Conservation (phyloP, 2,329 filamentous ascomycete genomes). For the Penicillium aurantiogriseum region DNA sequence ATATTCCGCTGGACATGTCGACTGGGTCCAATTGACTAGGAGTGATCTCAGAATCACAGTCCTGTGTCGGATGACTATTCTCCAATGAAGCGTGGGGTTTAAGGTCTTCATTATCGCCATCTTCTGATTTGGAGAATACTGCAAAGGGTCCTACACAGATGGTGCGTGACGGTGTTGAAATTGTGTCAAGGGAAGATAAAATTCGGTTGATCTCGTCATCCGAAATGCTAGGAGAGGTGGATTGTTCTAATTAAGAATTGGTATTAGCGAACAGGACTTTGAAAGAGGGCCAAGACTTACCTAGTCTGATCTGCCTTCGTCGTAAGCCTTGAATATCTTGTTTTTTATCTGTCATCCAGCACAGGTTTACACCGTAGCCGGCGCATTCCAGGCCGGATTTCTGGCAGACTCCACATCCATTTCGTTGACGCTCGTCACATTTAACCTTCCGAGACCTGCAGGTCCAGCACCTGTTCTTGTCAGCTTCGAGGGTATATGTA, state of each 20-base stretch:
- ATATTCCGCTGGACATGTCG: neutral
- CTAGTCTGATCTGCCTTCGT: constrained; percentile 4
- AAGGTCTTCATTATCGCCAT: neutral
- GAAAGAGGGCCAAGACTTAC: neutral
- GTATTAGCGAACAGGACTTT: neutral
- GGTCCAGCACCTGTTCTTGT: constrained; percentile 12
- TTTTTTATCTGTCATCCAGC: constrained; percentile 9
- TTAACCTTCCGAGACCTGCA: constrained; percentile 15
- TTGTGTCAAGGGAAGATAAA: constrained; percentile 1
- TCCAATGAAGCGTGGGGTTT: neutral
- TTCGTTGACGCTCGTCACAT: constrained; percentile 13
- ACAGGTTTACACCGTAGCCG: constrained; percentile 11
- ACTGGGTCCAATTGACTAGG: neutral
- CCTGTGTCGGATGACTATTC: neutral
- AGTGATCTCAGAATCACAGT: neutral
- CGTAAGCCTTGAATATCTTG: neutral
- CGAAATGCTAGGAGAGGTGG: neutral
- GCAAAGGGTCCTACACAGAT: constrained; percentile 9
- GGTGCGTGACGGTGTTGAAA: neutral
- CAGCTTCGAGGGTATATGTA: neutral
- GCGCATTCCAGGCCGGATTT: constrained; percentile 8
- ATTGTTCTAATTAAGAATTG: neutral
- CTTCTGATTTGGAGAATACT: neutral
- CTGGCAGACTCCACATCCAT: constrained; percentile 13
- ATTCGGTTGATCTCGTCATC: constrained; percentile 5